These are phyloP conservation scores for Trichoderma asperellum DNA, from an alignment of 2,329 filamentous ascomycete genomes.

Conservation along the genomic window DNA sequence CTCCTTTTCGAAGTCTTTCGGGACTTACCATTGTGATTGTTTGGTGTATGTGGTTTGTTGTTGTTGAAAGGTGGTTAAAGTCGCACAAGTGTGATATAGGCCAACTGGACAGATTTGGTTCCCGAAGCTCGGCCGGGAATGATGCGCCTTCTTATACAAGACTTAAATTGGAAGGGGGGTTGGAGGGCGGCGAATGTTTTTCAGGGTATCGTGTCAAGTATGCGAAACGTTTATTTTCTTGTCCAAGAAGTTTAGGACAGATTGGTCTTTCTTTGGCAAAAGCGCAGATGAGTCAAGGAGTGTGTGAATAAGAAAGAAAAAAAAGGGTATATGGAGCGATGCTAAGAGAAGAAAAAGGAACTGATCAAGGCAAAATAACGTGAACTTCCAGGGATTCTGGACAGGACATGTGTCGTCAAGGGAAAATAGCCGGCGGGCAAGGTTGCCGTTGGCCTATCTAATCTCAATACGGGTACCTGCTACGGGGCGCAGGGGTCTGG, in stretches of 20 bases:
- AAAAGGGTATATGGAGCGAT: neutral
- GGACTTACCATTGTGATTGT: constrained; percentile 20
- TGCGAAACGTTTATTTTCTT: neutral
- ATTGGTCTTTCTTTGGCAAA: constrained; percentile 28
- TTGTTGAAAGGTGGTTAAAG: neutral
- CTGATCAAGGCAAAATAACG: neutral
- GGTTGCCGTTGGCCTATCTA: constrained; percentile 7
- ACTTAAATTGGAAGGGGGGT: neutral
- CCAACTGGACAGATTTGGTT: neutral
- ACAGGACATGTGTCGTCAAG: constrained; percentile 41
- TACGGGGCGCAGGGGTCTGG: neutral
- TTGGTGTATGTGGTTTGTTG: neutral
- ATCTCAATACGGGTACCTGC: constrained; percentile 2
- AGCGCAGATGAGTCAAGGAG: neutral
- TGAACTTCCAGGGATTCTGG: constrained; percentile 31
- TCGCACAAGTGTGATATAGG: neutral
- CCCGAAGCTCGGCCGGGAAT: neutral
- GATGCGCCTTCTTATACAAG: constrained; percentile 15
- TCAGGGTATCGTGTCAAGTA: constrained; percentile 16
- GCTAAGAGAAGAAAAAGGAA: constrained; percentile 2
- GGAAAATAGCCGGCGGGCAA: constrained; percentile 13
- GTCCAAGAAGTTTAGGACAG: constrained; percentile 33
- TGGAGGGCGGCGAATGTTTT: neutral
- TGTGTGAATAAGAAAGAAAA: neutral
- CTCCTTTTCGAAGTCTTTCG: neutral